Percentiles rank a stretch among this genome's conserved stretches.
These are phyloP conservation scores for Entonaema liquescens DNA, from an alignment of 495 filamentous ascomycete species.

Conservation along the genomic window DNA sequence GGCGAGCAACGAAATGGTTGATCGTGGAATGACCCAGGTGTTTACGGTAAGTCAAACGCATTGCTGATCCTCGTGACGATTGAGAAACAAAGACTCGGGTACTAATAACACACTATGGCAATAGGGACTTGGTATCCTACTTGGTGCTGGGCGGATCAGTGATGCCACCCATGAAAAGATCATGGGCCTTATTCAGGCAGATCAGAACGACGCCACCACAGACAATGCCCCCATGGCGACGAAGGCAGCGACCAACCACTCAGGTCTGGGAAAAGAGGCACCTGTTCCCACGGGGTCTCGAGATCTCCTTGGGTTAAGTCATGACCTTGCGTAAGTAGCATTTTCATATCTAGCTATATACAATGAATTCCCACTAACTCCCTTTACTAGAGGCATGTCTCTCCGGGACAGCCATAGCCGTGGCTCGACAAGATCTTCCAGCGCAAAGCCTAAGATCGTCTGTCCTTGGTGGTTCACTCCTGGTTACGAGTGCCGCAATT, in stretches of 20 bases:
- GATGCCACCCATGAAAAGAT: slow-evolving; percentile 17
- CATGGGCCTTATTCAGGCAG: slow-evolving; percentile 9
- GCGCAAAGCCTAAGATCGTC: slow-evolving; percentile 18
- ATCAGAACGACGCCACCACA: not conserved
- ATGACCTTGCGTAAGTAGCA: slow-evolving; percentile 8
- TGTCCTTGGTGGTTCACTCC: slow-evolving; percentile 34
- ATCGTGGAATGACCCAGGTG: slow-evolving; percentile 24
- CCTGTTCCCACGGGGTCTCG: slow-evolving; percentile 14
- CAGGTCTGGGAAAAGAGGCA: slow-evolving; percentile 22
- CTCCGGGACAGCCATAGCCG: not conserved
- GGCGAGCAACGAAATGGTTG: slow-evolving; percentile 7
- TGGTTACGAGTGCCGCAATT: slow-evolving; percentile 14
- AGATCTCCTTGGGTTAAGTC: slow-evolving; percentile 14
- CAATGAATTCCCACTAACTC: not conserved
- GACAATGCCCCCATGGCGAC: not conserved
- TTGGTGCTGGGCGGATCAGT: slow-evolving; percentile 24
- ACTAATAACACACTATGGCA: not conserved
- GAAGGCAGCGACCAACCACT: not conserved
- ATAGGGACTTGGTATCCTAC: slow-evolving; percentile 32
- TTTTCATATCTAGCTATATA: not conserved
- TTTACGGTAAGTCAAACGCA: slow-evolving; percentile 12
- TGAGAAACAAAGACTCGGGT: not conserved
- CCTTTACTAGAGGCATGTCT: not conserved
- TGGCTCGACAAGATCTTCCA: not conserved
- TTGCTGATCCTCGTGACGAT: not conserved